Evolutionary conservation across 345 rosid genomes (phyloP).

Genomic region (Clausena lansium): DNA sequence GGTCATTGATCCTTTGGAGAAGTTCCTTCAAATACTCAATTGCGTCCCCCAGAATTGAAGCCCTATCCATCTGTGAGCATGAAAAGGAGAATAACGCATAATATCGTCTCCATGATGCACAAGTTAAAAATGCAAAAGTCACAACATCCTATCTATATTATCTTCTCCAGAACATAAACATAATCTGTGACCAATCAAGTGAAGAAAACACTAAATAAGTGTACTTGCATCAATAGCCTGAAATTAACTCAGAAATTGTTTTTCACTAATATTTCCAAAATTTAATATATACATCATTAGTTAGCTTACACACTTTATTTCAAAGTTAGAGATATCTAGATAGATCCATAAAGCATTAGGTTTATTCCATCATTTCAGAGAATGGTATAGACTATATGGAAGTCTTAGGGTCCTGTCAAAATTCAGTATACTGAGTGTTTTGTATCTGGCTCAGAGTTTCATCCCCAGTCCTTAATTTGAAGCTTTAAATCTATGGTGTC

Average conservation of each 20-base stretch:
- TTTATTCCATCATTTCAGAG: background rate
- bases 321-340: background rate
- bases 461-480: background rate
- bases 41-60: slow-evolving; percentile 94
- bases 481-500: background rate
- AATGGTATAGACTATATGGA: background rate
- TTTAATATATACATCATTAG: background rate
- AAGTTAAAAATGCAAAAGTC: background rate
- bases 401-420: background rate
- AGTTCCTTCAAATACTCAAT: slow-evolving; percentile 93
- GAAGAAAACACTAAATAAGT: background rate
- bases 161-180: too few species aligned
- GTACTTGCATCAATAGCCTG: background rate
- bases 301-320: background rate
- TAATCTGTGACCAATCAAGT: too few species aligned
- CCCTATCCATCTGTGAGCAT: slow-evolving; percentile 84
- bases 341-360: background rate
- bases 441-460: background rate
- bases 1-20: slow-evolving; percentile 87
- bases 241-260: background rate
- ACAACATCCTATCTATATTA: background rate
- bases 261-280: background rate
- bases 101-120: background rate
- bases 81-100: background rate
- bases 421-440: background rate